phyloP scores from a whole-genome alignment of 768 basidiomycete genomes.

The Lentinula detonsa region DNA sequence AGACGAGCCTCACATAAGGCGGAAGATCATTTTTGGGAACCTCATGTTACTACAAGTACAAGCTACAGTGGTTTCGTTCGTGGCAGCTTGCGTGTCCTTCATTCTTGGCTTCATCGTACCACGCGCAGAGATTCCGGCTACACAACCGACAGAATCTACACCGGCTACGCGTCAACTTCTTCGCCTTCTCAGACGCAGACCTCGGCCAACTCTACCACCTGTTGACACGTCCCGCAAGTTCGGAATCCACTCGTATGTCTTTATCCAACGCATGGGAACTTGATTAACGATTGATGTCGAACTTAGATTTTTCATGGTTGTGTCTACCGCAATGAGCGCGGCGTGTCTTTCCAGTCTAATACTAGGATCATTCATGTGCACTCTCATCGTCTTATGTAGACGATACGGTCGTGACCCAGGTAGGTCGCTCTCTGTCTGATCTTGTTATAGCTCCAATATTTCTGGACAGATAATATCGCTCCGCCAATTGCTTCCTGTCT shows the following conservation, averaged over 20 bases:
- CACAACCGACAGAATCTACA: slow-evolving; percentile 5
- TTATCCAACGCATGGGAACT: slow-evolving; percentile 1
- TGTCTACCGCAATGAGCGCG: slow-evolving; percentile 73
- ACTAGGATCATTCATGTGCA: slow-evolving; percentile 91
- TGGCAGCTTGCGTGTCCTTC: slow-evolving; percentile 77
- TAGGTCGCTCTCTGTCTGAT: slow-evolving; percentile 20
- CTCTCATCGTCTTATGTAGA: slow-evolving; percentile 73
- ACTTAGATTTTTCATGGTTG: slow-evolving; percentile 68
- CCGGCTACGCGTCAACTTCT: slow-evolving; percentile 1
- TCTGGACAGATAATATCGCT: slow-evolving; percentile 79
- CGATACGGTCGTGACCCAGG: slow-evolving; percentile 80
- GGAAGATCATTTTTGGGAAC: slow-evolving; percentile 72
- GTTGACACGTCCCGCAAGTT: slow-evolving; percentile 25
- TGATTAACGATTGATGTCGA: not conserved
- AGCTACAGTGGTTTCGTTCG: slow-evolving; percentile 80
- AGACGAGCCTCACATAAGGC: slow-evolving; percentile 60
- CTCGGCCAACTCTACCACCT: slow-evolving; percentile 17
- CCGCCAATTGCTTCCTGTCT: slow-evolving; percentile 90
- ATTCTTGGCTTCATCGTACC: slow-evolving; percentile 63
- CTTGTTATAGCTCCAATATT: not conserved
- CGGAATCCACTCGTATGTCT: slow-evolving; percentile 30
- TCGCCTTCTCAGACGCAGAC: slow-evolving; percentile 10
- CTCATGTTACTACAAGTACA: slow-evolving; percentile 88
- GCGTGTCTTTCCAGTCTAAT: slow-evolving; percentile 72
- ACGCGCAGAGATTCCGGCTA: slow-evolving; percentile 12